These are phyloP conservation scores for Pyrenochaeta sp. DNA, from an alignment of 2,329 filamentous ascomycete species.

Conservation along the genomic window DNA sequence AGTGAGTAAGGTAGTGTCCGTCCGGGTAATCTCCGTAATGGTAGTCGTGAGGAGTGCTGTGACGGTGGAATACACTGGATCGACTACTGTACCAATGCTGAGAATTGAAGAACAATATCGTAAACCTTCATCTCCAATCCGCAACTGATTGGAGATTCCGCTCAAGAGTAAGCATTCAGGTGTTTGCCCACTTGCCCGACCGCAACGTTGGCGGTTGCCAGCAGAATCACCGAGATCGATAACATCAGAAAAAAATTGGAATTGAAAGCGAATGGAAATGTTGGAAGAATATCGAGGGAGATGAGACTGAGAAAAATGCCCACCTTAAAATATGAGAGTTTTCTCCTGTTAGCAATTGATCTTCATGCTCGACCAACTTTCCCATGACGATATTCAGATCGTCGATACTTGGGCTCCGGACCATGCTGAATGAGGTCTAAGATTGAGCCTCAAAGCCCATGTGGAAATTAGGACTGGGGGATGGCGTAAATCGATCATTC, in stretches of 20 bases:
- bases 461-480: neutral
- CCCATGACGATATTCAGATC: neutral
- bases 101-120: constrained; percentile 2
- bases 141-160: neutral
- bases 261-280: too few relatives aligned
- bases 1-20: neutral
- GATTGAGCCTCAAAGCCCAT: neutral
- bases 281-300: too few relatives aligned
- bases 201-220: neutral
- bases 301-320: too few relatives aligned
- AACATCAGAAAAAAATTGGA: neutral
- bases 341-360: neutral
- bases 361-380: neutral
- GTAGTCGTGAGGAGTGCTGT: constrained; percentile 1
- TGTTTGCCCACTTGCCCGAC: neutral
- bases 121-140: neutral
- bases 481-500: neutral
- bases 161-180: neutral
- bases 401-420: neutral
- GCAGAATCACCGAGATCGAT: neutral
- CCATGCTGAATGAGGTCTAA: neutral
- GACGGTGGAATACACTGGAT: neutral
- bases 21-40: neutral
- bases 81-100: neutral
- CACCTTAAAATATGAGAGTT: too few relatives aligned